Base-by-base conservation (phyloP, 176 grass and related monocot genomes). In the Alopecurus myosuroides region DNA sequence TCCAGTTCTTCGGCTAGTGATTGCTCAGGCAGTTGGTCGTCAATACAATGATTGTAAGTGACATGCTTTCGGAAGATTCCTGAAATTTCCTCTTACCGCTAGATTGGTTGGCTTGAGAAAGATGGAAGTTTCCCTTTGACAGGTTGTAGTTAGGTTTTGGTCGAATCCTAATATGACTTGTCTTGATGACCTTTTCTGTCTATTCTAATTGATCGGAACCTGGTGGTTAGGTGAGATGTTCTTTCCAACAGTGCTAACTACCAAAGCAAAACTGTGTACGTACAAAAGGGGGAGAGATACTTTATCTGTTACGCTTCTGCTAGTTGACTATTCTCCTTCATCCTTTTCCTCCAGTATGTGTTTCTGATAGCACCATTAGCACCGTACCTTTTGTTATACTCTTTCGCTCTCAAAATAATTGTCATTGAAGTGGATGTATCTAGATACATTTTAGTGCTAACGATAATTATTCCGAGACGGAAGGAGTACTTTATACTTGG, bases 221-320 rank as follows among this genome's bases (percentile, higher is more conserved):
- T 76, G 69, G 48, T 58, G 57, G 77, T 89, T 89, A 81, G 87
- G 82, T 89, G 82, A 56, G 87, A 71, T 80, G 87, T 85, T 89
- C 58, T 77, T 80, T 76, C 36, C 82, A 89, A 67, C 58, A 89
- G 69, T 69, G 76, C 82, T 85, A 89, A 81, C 69, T 77, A 89
- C 82, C 58, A 41, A 41, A 80, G 17, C 87, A 57, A 10, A 84
- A 89, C 80, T 65, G 76, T 74, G 46, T 85, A 60, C 56, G 46
- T 85, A 60, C 56, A 60, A 69, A 22, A 35, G 35, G 28, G 48
- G 42, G 77, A 58, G 78, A 89, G 68, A 85, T 85, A 80, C 87
- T 81, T 56, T 89, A 85, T 89, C 82, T 37, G 46, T 73, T 81
- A 85, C 4, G 77, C 84, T 89, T 85, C 77, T 76, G 28, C 25